Evolutionary conservation across 805 yeast genomes (phyloP).

Genomic region (Kodamaea hsintzibuensis): DNA sequence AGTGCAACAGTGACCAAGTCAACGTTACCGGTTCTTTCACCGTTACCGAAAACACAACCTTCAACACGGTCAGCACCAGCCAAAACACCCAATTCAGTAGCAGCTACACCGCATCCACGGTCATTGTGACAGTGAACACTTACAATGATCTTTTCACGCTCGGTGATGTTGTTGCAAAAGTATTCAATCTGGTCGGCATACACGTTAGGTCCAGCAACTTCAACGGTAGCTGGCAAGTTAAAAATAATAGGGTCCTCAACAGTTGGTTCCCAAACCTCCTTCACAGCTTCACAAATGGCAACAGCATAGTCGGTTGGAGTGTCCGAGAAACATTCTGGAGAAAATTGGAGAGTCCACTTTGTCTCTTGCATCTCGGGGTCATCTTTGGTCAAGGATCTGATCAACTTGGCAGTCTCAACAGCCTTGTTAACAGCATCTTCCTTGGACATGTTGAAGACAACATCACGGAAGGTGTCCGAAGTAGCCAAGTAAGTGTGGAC

Average conservation of each 20-base stretch:
- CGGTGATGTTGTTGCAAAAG: constrained; percentile 64
- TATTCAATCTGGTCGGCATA: constrained; percentile 83
- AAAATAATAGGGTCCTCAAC: constrained; percentile 71
- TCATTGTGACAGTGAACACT: constrained; percentile 79
- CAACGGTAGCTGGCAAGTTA: constrained; percentile 81
- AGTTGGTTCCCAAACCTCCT: constrained; percentile 78
- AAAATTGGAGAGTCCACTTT: constrained; percentile 69
- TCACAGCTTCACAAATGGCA: constrained; percentile 78
- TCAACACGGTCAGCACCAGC: constrained; percentile 89
- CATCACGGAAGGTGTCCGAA: constrained; percentile 71
- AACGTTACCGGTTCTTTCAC: constrained; percentile 85
- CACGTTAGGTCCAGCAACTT: constrained; percentile 71
- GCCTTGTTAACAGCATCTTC: constrained; percentile 70
- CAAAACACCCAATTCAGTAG: constrained; percentile 70
- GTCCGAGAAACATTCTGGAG: constrained; percentile 78
- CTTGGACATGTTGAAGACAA: constrained; percentile 71
- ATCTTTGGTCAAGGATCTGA: constrained; percentile 70
- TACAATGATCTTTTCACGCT: constrained; percentile 69
- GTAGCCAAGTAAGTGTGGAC: constrained; percentile 77
- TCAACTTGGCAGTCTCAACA: constrained; percentile 67
- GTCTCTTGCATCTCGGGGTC: constrained; percentile 66
- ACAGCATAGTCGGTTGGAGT: constrained; percentile 73
- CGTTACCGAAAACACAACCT: constrained; percentile 81
- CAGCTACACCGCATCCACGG: constrained; percentile 84
- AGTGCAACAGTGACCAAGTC: constrained; percentile 74